These are phyloP conservation scores for Moesziomyces antarcticus DNA, from an alignment of 1,284 basidiomycete genomes.

Conservation along the genomic window DNA sequence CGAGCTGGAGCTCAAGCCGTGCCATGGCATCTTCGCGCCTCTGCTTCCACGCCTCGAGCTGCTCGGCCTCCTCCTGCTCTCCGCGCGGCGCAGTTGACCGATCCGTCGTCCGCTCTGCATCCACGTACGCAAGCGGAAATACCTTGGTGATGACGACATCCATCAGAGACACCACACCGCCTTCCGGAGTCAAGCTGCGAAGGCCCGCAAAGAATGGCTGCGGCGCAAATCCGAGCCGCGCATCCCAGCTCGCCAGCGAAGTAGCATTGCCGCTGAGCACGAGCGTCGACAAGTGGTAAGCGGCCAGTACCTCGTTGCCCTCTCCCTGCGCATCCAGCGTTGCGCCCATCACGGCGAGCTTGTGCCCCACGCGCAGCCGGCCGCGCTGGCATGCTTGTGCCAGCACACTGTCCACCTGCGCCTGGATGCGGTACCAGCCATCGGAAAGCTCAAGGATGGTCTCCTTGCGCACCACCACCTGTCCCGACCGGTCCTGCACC, in stretches of 20 bases:
- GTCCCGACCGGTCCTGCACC: slow-evolving; percentile 18
- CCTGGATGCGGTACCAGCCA: slow-evolving; percentile 91
- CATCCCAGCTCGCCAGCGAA: slow-evolving; percentile 86
- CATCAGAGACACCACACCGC: slow-evolving; percentile 81
- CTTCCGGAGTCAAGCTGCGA: slow-evolving; percentile 82
- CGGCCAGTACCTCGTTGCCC: slow-evolving; percentile 83
- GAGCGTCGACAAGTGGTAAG: slow-evolving; percentile 77
- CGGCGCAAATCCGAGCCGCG: slow-evolving; percentile 80
- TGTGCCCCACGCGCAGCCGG: slow-evolving; percentile 79
- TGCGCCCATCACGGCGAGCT: slow-evolving; percentile 83
- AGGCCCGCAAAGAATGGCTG: slow-evolving; percentile 79
- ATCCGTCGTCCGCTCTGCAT: slow-evolving; percentile 46
- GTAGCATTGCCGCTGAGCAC: slow-evolving; percentile 84
- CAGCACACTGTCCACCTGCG: slow-evolving; percentile 79
- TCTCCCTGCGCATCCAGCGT: slow-evolving; percentile 71
- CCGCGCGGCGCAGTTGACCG: slow-evolving; percentile 69
- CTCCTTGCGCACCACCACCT: slow-evolving; percentile 3
- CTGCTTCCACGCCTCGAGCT: slow-evolving; percentile 75
- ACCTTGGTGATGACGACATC: slow-evolving; percentile 80
- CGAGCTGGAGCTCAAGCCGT: slow-evolving; percentile 23
- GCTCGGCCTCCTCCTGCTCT: slow-evolving; percentile 72
- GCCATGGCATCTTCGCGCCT: slow-evolving; percentile 61
- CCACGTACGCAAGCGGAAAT: slow-evolving; percentile 68
- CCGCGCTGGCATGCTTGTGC: slow-evolving; percentile 77
- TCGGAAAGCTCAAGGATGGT: slow-evolving; percentile 83